A percentile compares a stretch with the other conserved stretches of the same genome.
These are phyloP conservation scores for Hemileia vastatrix DNA, from an alignment of 1,284 basidiomycete species.

Conservation along the genomic window DNA sequence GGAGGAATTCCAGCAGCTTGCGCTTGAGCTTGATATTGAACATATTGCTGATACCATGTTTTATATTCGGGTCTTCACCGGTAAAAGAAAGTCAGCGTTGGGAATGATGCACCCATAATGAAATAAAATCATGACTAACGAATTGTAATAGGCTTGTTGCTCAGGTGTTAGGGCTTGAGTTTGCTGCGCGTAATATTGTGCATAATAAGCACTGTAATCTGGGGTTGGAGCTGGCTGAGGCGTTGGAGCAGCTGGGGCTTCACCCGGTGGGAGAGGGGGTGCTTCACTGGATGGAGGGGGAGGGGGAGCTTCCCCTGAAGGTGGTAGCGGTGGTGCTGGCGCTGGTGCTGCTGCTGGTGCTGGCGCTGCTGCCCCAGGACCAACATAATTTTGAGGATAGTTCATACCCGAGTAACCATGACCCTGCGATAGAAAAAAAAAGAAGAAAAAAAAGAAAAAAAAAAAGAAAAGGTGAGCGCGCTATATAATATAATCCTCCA, in stretches of 20 bases:
- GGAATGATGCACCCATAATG: neutral
- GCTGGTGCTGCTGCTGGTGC: slow-evolving; percentile 38
- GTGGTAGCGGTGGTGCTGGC: slow-evolving; percentile 21
- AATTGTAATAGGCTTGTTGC: slow-evolving; percentile 22
- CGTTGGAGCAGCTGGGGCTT: slow-evolving; percentile 38
- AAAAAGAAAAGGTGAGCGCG: slow-evolving; percentile 13
- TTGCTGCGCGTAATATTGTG: slow-evolving; percentile 23
- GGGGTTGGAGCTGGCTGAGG: slow-evolving; percentile 37
- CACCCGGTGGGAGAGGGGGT: slow-evolving; percentile 54
- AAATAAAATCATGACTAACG: neutral
- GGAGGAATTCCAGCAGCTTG: neutral
- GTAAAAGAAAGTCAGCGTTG: neutral
- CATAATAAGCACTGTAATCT: slow-evolving; percentile 30
- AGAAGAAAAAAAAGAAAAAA: neutral
- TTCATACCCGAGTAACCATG: too few species aligned
- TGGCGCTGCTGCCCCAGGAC: neutral
- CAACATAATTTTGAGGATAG: neutral
- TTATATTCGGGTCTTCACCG: slow-evolving; percentile 14
- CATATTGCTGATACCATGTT: slow-evolving; percentile 23
- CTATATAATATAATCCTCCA: slow-evolving; percentile 22
- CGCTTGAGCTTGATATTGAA: slow-evolving; percentile 20
- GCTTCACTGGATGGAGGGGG: slow-evolving; percentile 56
- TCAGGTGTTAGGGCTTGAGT: slow-evolving; percentile 19
- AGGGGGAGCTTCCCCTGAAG: slow-evolving; percentile 44
- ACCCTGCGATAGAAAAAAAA: too few species aligned